phyloP scores from a whole-genome alignment of 768 basidiomycete species.

The Auriculariales sp. region DNA sequence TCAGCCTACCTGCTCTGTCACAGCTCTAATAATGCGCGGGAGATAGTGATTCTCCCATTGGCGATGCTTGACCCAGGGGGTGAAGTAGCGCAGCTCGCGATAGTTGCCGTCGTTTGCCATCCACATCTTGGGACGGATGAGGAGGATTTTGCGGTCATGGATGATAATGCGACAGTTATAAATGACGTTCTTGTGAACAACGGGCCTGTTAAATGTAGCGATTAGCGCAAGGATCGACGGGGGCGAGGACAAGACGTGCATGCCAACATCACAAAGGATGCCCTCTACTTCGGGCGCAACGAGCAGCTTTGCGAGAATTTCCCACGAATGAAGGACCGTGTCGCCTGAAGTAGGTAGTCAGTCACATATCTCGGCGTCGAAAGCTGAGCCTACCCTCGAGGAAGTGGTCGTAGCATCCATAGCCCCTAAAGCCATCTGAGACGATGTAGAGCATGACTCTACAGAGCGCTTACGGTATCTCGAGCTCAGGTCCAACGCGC shows the following conservation, averaged over 20 bases:
- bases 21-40: slow-evolving; percentile 73
- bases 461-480: slow-evolving; percentile 57
- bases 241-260: slow-evolving; percentile 35
- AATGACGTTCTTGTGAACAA: slow-evolving; percentile 94
- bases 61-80: slow-evolving; percentile 85
- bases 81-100: slow-evolving; percentile 78
- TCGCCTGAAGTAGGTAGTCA: slow-evolving; percentile 45
- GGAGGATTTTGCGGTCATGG: slow-evolving; percentile 69
- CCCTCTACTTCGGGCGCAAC: slow-evolving; percentile 59
- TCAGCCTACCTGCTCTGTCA: slow-evolving; percentile 68
- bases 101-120: slow-evolving; percentile 98
- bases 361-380: slow-evolving; percentile 1
- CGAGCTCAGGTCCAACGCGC: slow-evolving; percentile 91
- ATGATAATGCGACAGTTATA: slow-evolving; percentile 94
- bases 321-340: slow-evolving; percentile 94
- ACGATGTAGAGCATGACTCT: neutral
- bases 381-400: slow-evolving; percentile 56
- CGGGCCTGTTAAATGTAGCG: slow-evolving; percentile 48
- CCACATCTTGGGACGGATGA: slow-evolving; percentile 99
- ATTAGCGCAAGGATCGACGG: neutral
- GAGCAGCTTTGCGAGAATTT: slow-evolving; percentile 85
- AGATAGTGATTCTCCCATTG: slow-evolving; percentile 86
- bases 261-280: slow-evolving; percentile 95
- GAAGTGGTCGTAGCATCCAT: slow-evolving; percentile 96
- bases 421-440: slow-evolving; percentile 46